Base-by-base conservation (phyloP, 73 alveolate species). In the Paramecium sexaurelia region DNA sequence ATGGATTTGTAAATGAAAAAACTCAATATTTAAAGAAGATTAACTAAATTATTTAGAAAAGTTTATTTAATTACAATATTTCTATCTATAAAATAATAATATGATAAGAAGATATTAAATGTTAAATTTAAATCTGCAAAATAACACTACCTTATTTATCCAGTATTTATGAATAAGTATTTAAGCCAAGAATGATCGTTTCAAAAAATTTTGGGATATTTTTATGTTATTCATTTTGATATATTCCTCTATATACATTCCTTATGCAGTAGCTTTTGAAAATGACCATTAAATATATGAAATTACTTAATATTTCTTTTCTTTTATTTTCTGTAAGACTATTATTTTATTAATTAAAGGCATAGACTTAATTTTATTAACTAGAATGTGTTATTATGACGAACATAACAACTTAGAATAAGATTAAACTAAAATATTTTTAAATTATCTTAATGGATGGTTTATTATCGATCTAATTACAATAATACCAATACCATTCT, bases 191-290 rank as follows among this genome's bases (percentile, higher is more conserved):
- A 22, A 39, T 7, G 66, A 73, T 73, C 9, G 7, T 33, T 73
- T 73, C 29, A 73, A 73, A 17, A 33, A 33, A 36, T 73, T 73
- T 36, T 73, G 87, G 87, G 87, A 73, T 36, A 73, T 73, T 36
- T 33, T 73, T 33, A 73, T 73, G 57, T 39, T 73, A 6, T 27
- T 73, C 29, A 22, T 39, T 27, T 39, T 73, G 55, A 73, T 73
- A 9, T 73, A 39, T 15, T 11, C 36, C 8, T 33, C 87, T 6
- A 33, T 73, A 13, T 73, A 73, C 35, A 73, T 35, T 0, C 87
- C 87, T 11, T 73, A 32, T 73, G 66, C 22, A 36, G 57, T 36
- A 15, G 87, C 87, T 27, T 73, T 73, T 32, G 57, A 36, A n/a
- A 36, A 73, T 32, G 40, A 73, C 19, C 22, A 0, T 5, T 8